Conservation (phyloP, 2,329 filamentous ascomycete genomes). For the Fusarium subtropicale region DNA sequence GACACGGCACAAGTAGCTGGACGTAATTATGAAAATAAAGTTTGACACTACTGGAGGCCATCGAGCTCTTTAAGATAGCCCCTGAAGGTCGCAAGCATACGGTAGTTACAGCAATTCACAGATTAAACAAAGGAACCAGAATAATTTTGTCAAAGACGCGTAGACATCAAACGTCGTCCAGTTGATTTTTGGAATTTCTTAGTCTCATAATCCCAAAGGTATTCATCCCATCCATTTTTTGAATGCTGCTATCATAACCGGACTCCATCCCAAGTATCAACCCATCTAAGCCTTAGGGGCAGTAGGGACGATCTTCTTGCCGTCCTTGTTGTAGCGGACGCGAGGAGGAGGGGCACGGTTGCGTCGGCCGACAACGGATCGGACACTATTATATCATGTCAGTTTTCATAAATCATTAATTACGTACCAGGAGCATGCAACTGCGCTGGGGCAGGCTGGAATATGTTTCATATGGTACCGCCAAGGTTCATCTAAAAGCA, state of each 20-base stretch:
- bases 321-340: conserved; percentile 99
- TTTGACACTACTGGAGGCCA: no score
- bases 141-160: conserved; percentile 30
- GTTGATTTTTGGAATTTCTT: conserved; percentile 49
- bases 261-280: conserved; percentile 54
- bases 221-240: conserved; percentile 53
- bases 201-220: conserved; percentile 50
- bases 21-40: no score
- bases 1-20: not conserved
- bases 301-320: conserved; percentile 98
- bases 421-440: conserved; percentile 44
- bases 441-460: conserved; percentile 39
- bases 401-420: conserved; percentile 46
- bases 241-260: conserved; percentile 55
- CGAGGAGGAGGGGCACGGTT: conserved; percentile 98
- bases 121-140: no score
- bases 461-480: conserved; percentile 58
- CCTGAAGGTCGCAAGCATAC: not conserved
- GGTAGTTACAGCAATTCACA: not conserved
- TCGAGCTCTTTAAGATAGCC: not conserved
- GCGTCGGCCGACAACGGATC: conserved; percentile 94
- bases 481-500: conserved; percentile 71
- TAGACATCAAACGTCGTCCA: conserved; percentile 45
- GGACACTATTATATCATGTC: conserved; percentile 78
- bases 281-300: conserved; percentile 54